Conservation (phyloP, 2,329 filamentous ascomycete species). For the Colletotrichum abscissum region DNA sequence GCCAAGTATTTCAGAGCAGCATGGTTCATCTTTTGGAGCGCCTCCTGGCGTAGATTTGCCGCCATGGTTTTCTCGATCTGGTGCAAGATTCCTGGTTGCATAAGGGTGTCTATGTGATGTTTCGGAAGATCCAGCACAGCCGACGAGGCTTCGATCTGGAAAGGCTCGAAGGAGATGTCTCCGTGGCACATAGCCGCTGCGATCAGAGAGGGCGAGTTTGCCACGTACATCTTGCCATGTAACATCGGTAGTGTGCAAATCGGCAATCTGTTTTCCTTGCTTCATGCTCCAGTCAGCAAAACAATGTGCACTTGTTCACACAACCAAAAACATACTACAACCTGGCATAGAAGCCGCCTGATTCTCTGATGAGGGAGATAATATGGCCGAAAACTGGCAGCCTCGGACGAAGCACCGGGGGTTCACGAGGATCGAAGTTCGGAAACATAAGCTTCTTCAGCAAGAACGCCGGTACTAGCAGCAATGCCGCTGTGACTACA, state of each 20-base stretch:
- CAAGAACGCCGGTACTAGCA: not conserved
- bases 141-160: constrained; percentile 50
- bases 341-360: constrained; percentile 48
- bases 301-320: not conserved
- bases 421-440: constrained; percentile 49
- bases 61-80: constrained; percentile 50
- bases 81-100: constrained; percentile 42
- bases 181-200: constrained; percentile 53
- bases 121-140: constrained; percentile 50
- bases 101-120: constrained; percentile 36
- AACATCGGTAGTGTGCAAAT: constrained; percentile 59
- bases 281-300: not conserved
- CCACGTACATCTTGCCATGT: constrained; percentile 55
- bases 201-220: constrained; percentile 53
- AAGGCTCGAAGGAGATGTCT: constrained; percentile 55
- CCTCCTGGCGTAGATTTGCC: constrained; percentile 44
- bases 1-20: constrained; percentile 49
- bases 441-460: constrained; percentile 24
- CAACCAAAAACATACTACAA: constrained; percentile 48
- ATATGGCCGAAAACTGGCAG: constrained; percentile 60
- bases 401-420: constrained; percentile 51
- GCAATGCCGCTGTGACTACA: not conserved
- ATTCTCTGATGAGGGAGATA: constrained; percentile 51
- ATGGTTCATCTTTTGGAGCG: constrained; percentile 48
- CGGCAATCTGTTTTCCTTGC: constrained; percentile 41